Conservation (phyloP, 1,284 basidiomycete genomes). For the Rhodotorula sp. region DNA sequence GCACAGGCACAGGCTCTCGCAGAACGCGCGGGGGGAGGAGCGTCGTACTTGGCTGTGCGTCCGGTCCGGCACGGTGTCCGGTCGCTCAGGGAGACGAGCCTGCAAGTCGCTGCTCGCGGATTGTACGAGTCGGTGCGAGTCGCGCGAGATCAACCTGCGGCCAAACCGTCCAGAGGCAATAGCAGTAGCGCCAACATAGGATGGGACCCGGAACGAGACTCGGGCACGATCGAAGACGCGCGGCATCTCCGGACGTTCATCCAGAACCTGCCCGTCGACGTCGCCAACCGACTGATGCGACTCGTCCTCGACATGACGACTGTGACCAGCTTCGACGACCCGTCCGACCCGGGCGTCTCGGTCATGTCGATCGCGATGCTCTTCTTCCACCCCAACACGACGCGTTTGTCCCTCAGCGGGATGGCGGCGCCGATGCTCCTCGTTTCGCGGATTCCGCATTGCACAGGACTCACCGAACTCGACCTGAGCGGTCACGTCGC, state of each 20-base stretch:
- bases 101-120: conserved; percentile 18
- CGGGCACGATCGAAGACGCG: background rate
- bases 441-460: conserved; percentile 30
- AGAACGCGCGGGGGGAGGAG: conserved; percentile 30
- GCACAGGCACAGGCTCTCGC: conserved; percentile 14
- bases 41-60: conserved; percentile 19
- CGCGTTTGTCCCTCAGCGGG: conserved; percentile 25
- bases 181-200: conserved; percentile 14
- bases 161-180: background rate
- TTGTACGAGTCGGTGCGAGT: conserved; percentile 22
- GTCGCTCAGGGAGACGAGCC: conserved; percentile 13
- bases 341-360: conserved; percentile 23
- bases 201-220: conserved; percentile 29
- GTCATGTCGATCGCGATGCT: conserved; percentile 28
- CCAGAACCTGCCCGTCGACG: conserved; percentile 13
- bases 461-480: conserved; percentile 34
- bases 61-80: background rate
- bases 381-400: conserved; percentile 31
- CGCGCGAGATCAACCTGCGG: background rate
- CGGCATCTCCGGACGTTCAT: conserved; percentile 15
- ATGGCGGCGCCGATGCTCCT: conserved; percentile 25
- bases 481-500: conserved; percentile 32
- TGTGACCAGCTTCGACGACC: background rate
- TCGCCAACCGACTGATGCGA: conserved; percentile 26
- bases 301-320: conserved; percentile 19